Base-by-base conservation (phyloP, 1,284 basidiomycete genomes). In the Trichosporon asahii region DNA sequence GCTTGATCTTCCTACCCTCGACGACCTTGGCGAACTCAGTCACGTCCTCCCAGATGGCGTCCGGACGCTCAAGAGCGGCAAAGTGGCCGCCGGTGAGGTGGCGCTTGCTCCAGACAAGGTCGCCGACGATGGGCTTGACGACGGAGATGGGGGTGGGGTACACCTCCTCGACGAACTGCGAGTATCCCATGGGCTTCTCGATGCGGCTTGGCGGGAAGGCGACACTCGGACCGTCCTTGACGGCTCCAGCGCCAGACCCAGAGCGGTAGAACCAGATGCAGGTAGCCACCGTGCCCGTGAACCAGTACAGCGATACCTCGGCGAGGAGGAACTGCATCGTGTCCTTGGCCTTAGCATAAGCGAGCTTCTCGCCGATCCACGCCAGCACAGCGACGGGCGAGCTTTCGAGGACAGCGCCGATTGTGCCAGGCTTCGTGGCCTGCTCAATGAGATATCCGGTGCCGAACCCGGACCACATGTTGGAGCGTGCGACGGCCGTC, bases 181-280 rank as follows among this genome's bases (percentile, higher is more conserved):
- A 82, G 75, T 80, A 85, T 2, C 84, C 85, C 14, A 81, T 77
- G 0, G 84, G 84, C 65, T 82, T 83, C 18, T 70, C 60, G 55
- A 82, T 77, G 31, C 31, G 31, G 31, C 67, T 75, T 31, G 57
- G 57, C 2, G 57, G 21, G 27, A 61, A 61, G 7, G 57, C 57
- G 6, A 61, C 57, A n/a, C 57, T 61, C 9, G 57, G 57, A 66
- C 70, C 21, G 67, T 71, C 21, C 72, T 66, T 66, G 63, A 27
- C 63, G 35, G 31, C 37, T 18, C 63, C 63, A 15, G 63, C 31
- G 15, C 31, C 0, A 66, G 33, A 70, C 80, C 75, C 80, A 44
- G 82, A 79, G 8, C 84, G 78, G 70, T 86, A 86, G 18, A 83
- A 78, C 69, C 83, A 85, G 67, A 85, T 76, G 7, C 83, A 83